Base-by-base conservation (phyloP, 352 stramenopile genomes). In the Pythium coloratum region DNA sequence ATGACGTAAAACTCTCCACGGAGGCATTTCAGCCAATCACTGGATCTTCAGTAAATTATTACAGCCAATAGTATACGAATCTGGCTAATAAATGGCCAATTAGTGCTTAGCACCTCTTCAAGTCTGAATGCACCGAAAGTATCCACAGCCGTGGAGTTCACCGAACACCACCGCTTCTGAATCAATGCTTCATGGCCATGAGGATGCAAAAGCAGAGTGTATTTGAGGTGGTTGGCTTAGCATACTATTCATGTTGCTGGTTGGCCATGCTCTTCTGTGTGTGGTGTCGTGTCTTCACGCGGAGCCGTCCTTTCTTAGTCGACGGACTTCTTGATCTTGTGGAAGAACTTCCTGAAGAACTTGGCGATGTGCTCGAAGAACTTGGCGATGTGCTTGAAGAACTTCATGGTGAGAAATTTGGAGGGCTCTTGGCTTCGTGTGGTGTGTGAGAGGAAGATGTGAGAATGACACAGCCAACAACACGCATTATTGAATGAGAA, bases 301-400 rank as follows among this genome's bases (percentile, higher is more conserved):
- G 20, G 20, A 24, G 18, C 16, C 33, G 4, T 38, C 55, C 34
- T 36, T 42, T 34, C 24, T 24, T 67, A 71, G 59, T 71, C 58
- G 50, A 66, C 40, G 12, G 20, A 28, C 51, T 71, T 72, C 66
- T 72, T 72, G n/a, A 64, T 63, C 54, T 72, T 72, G 66, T 72
- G 66, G 13, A 55, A 57, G 44, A 72, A 42, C 54, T 72, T 72
- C 26, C 59, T 57, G 63, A 72, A 64, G 51, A 50, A 62, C 54
- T 72, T 72, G 58, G 20, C 58, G 14, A 72, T 63, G 54, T 64
- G 51, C 44, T 72, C 30, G 46, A 72, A 67, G 53, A 66, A 72
- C 59, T 72, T 72, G 51, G 49, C 44, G 28, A 72, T 60, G 8
- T 53, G 40, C 59, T 72, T 72, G 51, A 72, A 67, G 20, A 67